Evolutionary conservation across 2,329 filamentous ascomycete genomes (phyloP).

Genomic region (Diplodia sapinea): DNA sequence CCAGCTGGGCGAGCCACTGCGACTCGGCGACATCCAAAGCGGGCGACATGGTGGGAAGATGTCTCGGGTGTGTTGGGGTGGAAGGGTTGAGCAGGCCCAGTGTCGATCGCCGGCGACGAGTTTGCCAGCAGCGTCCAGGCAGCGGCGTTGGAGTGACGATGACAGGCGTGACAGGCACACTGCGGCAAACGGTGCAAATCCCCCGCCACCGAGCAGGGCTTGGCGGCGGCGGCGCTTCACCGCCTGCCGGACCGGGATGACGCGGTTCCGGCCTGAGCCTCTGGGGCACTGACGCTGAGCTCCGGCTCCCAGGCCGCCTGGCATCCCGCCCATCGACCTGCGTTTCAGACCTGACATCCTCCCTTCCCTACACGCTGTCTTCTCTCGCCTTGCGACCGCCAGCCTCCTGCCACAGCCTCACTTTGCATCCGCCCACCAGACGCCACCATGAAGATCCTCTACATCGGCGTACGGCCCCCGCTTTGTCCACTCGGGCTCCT

Average conservation of each 20-base stretch:
- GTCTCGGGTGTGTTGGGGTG: not conserved
- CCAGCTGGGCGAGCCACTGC: conserved; percentile 85
- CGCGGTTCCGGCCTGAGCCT: conserved; percentile 3
- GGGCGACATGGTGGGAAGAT: conserved; percentile 44
- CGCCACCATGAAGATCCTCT: conserved; percentile 79
- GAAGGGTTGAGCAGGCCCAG: not conserved
- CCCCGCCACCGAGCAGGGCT: conserved; percentile 1
- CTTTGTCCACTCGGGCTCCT: conserved; percentile 34
- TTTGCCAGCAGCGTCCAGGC: not conserved
- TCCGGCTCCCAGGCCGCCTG: conserved; percentile 26
- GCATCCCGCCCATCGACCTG: conserved; percentile 19
- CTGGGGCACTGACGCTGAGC: conserved; percentile 4
- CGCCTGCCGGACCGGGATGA: conserved; percentile 13
- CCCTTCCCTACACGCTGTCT: conserved; percentile 4
- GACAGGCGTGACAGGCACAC: not conserved
- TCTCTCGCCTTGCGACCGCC: not conserved
- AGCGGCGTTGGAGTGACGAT: conserved; percentile 3
- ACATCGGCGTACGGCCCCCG: conserved; percentile 74
- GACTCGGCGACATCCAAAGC: conserved; percentile 55
- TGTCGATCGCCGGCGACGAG: not conserved
- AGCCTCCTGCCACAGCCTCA: not conserved
- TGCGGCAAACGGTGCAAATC: not conserved
- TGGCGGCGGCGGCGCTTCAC: not conserved
- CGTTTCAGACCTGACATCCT: conserved; percentile 31
- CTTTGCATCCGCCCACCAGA: not conserved